phyloP scores from a whole-genome alignment of 2,329 filamentous ascomycete species.

The Penicillium sp. region DNA sequence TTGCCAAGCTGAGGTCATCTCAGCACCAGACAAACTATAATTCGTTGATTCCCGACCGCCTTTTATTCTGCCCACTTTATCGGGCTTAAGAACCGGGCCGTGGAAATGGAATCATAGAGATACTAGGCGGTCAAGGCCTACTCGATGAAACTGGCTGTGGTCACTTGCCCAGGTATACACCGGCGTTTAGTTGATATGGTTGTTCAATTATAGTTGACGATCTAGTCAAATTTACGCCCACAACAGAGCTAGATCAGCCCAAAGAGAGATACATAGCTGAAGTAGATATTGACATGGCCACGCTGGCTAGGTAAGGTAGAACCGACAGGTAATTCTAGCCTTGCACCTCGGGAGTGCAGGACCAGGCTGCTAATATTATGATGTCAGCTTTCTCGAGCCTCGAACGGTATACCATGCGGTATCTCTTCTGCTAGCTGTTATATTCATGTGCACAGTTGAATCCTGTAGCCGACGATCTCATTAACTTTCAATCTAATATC shows the following conservation, averaged over 20 bases:
- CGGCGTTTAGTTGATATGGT: not conserved
- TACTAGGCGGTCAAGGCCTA: not conserved
- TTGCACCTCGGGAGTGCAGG: no score
- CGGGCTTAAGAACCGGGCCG: no score
- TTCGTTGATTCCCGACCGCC: not conserved
- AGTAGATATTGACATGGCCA: not conserved
- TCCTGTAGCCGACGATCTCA: no score
- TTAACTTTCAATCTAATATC: no score
- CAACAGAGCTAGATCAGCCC: not conserved
- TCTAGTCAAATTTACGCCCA: not conserved
- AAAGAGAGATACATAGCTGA: not conserved
- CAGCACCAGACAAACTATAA: conserved; percentile 2
- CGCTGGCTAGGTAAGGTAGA: not conserved
- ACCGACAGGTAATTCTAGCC: no score
- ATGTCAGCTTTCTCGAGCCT: no score
- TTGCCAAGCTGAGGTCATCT: conserved; percentile 13
- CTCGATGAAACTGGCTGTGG: not conserved
- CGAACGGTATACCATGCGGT: no score
- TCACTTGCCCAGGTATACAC: not conserved
- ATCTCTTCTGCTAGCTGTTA: no score
- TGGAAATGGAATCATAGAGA: not conserved
- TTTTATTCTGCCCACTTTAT: not conserved
- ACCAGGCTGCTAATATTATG: no score
- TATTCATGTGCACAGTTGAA: no score
- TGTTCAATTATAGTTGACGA: not conserved